phyloP scores from a whole-genome alignment of 495 filamentous ascomycete species.

The Xylaria castorea region DNA sequence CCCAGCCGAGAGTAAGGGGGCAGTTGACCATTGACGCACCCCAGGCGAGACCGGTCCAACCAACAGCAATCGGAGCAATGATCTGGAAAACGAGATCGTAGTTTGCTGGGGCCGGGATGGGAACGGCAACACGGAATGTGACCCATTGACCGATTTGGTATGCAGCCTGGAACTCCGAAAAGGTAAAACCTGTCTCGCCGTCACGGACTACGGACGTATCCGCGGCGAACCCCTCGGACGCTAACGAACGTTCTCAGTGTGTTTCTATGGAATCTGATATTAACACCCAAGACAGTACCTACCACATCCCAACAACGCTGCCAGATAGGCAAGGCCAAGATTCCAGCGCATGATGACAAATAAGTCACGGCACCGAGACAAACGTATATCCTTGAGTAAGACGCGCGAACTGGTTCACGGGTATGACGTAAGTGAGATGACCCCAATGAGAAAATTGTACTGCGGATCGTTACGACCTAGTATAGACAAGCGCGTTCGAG shows the following conservation, averaged over 20 bases:
- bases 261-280: neutral
- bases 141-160: conserved; percentile 48
- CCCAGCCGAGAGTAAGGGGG: conserved; percentile 50
- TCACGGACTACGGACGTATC: conserved; percentile 47
- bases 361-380: neutral
- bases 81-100: conserved; percentile 54
- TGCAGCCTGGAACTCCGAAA: conserved; percentile 47
- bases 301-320: conserved; percentile 36
- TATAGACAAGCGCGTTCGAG: neutral
- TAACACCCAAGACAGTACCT: conserved; percentile 13
- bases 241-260: conserved; percentile 15
- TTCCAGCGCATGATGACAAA: conserved; percentile 37
- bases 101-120: conserved; percentile 35
- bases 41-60: conserved; percentile 54
- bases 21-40: conserved; percentile 50
- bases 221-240: conserved; percentile 33
- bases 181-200: conserved; percentile 57
- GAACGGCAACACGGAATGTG: conserved; percentile 51
- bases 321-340: conserved; percentile 33
- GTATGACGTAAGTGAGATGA: conserved; percentile 10
- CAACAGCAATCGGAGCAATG: conserved; percentile 48
- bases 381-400: neutral
- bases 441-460: neutral
- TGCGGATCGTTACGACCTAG: neutral
- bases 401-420: neutral